phyloP scores from a whole-genome alignment of 108 stramenopile species.

The Aurantiochytrium sp. region DNA sequence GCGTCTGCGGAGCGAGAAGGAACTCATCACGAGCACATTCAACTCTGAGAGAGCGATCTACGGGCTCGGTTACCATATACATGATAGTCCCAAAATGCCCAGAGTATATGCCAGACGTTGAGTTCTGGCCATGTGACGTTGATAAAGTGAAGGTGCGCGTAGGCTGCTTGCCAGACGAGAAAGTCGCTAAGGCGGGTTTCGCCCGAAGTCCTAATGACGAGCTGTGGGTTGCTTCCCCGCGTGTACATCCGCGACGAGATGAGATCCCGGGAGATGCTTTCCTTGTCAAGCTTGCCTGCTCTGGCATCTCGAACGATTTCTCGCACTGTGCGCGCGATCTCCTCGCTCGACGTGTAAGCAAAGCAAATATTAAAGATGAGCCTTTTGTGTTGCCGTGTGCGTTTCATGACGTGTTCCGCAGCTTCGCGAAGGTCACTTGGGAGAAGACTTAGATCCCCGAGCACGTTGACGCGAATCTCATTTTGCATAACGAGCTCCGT shows the following conservation, averaged over 20 bases:
- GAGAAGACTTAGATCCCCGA: neutral
- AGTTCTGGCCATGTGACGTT: constrained; percentile 86
- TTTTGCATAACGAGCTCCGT: constrained; percentile 34
- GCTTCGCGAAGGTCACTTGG: neutral
- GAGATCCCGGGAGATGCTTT: constrained; percentile 50
- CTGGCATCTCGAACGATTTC: constrained; percentile 15
- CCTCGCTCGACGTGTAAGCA: constrained; percentile 46
- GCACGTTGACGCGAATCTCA: neutral
- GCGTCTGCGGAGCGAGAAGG: neutral
- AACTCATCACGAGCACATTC: neutral
- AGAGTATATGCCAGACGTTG: constrained; percentile 54
- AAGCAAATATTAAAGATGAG: constrained; percentile 48
- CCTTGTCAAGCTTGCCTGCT: constrained; percentile 38
- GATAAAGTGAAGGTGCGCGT: constrained; percentile 87
- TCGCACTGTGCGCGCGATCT: constrained; percentile 36
- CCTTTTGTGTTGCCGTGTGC: constrained; percentile 21
- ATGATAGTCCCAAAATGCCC: neutral
- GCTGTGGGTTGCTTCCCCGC: constrained; percentile 54
- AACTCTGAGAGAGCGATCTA: neutral
- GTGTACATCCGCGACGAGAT: constrained; percentile 52
- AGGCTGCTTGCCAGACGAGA: constrained; percentile 85
- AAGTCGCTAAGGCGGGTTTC: constrained; percentile 87
- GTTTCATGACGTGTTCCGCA: constrained; percentile 23
- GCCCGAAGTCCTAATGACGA: constrained; percentile 86
- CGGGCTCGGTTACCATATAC: neutral